Percentiles rank a stretch among this genome's conserved stretches.
Evolutionary conservation across 208 protist genomes (phyloP).

Genomic region (Novymonas esmeraldas): DNA sequence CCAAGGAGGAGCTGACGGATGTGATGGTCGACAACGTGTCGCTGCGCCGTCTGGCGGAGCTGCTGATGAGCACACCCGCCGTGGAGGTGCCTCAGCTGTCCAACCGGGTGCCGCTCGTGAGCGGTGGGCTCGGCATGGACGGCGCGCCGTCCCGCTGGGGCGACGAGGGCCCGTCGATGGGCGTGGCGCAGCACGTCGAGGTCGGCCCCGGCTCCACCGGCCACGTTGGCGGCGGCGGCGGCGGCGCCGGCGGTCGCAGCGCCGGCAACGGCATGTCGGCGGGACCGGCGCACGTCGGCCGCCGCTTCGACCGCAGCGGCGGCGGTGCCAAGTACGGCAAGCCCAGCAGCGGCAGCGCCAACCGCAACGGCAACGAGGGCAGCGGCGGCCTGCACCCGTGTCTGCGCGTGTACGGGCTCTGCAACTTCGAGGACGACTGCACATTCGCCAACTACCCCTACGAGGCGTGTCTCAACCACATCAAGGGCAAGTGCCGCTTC

Average conservation of each 20-base stretch:
- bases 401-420: constrained; percentile 87
- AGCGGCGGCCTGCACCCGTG: constrained; percentile 75
- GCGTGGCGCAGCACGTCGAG: constrained; percentile 12
- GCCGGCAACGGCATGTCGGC: constrained; percentile 4
- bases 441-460: constrained; percentile 89
- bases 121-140: constrained; percentile 11
- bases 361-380: constrained; percentile 20
- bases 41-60: constrained; percentile 66
- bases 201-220: constrained; percentile 5
- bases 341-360: constrained; percentile 15
- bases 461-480: constrained; percentile 88
- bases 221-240: constrained; percentile 5
- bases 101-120: constrained; percentile 21
- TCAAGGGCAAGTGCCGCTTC: constrained; percentile 92
- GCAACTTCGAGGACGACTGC: constrained; percentile 91
- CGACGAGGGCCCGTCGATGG: constrained; percentile 27
- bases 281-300: constrained; percentile 2
- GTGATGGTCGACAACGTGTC: constrained; percentile 80
- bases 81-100: constrained; percentile 45
- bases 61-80: constrained; percentile 57
- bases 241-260: constrained; percentile 3
- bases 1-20: constrained; percentile 86
- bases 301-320: constrained; percentile 19
- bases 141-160: constrained; percentile 19
- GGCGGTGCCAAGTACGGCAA: constrained; percentile 20